A percentile compares a stretch with the other conserved stretches of the same genome.
Evolutionary conservation across 805 yeast species (phyloP).

Genomic region (Ogataea paraovalis): DNA sequence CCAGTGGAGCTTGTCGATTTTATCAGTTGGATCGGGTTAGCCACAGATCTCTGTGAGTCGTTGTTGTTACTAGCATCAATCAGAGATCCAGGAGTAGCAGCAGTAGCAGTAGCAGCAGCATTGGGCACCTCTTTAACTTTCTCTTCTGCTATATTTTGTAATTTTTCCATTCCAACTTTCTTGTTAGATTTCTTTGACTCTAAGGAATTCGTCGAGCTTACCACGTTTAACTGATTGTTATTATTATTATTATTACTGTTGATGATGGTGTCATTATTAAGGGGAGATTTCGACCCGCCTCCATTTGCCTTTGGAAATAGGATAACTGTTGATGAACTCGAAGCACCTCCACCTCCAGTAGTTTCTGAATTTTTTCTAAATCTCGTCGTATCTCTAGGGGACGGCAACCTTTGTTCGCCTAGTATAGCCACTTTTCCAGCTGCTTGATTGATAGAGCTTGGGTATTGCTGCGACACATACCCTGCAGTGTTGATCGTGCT

Average conservation of each 20-base stretch:
- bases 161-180: neutral
- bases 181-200: neutral
- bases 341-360: neutral
- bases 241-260: neutral
- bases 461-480: neutral
- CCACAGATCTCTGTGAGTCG: too few species aligned
- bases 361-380: constrained; percentile 8
- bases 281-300: constrained; percentile 18
- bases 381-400: constrained; percentile 25
- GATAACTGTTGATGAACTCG: constrained; percentile 39
- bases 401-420: constrained; percentile 29
- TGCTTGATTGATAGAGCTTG: neutral
- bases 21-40: too few species aligned
- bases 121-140: neutral
- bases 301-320: constrained; percentile 41
- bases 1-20: too few species aligned
- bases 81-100: neutral
- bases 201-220: neutral
- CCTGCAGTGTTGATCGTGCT: constrained; percentile 5
- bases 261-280: neutral
- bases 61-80: neutral
- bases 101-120: neutral
- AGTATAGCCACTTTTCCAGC: constrained; percentile 24
- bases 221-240: constrained; percentile 1
- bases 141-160: neutral